These are phyloP conservation scores for Cutaneotrichosporon spelunceum DNA, from an alignment of 1,284 basidiomycete species.

Conservation along the genomic window DNA sequence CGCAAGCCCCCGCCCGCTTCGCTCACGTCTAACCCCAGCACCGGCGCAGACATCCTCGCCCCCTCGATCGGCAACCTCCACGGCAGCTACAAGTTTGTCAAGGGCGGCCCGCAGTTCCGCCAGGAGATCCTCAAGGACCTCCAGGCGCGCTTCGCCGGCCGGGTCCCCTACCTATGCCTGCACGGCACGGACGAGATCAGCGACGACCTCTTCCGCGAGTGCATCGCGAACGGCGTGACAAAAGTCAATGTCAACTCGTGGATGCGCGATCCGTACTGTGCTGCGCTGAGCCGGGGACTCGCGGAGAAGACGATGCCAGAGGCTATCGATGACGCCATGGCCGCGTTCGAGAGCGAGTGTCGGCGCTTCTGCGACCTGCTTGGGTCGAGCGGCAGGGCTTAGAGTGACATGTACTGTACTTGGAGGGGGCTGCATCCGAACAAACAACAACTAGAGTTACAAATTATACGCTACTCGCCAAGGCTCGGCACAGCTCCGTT, in stretches of 20 bases:
- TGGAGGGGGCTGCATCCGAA: background rate
- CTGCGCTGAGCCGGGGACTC: conserved; percentile 36
- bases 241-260: conserved; percentile 54
- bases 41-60: conserved; percentile 53
- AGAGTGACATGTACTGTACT: background rate
- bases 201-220: conserved; percentile 45
- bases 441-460: background rate
- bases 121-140: conserved; percentile 40
- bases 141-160: conserved; percentile 30
- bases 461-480: background rate
- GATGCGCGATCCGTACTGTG: conserved; percentile 49
- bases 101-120: conserved; percentile 43
- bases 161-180: conserved; percentile 37
- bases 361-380: conserved; percentile 46
- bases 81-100: conserved; percentile 47
- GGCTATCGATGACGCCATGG: conserved; percentile 46
- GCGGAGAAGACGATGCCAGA: conserved; percentile 47
- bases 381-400: conserved; percentile 45
- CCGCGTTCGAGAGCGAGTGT: conserved; percentile 41
- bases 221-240: conserved; percentile 45
- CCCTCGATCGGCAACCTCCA: conserved; percentile 54
- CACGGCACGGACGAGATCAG: conserved; percentile 52
- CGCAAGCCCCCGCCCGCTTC: too few relatives aligned
- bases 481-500: background rate
- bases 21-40: conserved; percentile 28